phyloP scores from a whole-genome alignment of 257 asterid species.

The Solanum virginianum region DNA sequence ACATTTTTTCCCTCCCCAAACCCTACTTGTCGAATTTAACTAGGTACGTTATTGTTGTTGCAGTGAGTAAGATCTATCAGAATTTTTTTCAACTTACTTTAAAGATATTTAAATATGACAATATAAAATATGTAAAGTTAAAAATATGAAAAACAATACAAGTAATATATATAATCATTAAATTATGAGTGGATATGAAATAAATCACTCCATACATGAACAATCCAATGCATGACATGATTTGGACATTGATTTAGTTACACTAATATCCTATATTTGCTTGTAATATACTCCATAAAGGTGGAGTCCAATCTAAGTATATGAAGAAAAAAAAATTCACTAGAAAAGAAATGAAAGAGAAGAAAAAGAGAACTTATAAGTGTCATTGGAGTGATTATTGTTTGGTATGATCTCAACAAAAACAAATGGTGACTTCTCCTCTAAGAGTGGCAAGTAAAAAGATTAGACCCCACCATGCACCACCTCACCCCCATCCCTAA shows the following conservation, averaged over 20 bases:
- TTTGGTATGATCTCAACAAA: slow-evolving; percentile 1
- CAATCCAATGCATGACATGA: neutral
- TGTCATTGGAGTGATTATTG: neutral
- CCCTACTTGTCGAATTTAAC: too few relatives aligned
- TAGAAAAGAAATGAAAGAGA: neutral
- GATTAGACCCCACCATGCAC: neutral
- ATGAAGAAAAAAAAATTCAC: neutral
- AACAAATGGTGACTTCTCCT: slow-evolving; percentile 3
- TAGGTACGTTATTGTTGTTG: too few relatives aligned
- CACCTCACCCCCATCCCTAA: neutral
- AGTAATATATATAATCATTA: neutral
- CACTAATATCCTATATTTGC: neutral
- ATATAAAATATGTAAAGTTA: too few relatives aligned
- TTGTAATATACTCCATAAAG: neutral
- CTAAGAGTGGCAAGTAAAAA: neutral
- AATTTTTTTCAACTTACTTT: neutral
- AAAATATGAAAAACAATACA: neutral
- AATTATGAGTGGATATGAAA: neutral
- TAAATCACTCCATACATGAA: neutral
- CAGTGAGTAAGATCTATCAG: neutral
- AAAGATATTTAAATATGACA: neutral
- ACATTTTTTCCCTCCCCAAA: too few relatives aligned
- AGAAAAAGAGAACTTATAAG: neutral
- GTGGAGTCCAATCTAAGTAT: neutral
- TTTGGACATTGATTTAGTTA: neutral